A percentile compares a stretch with the other conserved stretches of the same genome.
Conservation (phyloP, 257 asterid genomes). For the Salvia miltiorrhiza region DNA sequence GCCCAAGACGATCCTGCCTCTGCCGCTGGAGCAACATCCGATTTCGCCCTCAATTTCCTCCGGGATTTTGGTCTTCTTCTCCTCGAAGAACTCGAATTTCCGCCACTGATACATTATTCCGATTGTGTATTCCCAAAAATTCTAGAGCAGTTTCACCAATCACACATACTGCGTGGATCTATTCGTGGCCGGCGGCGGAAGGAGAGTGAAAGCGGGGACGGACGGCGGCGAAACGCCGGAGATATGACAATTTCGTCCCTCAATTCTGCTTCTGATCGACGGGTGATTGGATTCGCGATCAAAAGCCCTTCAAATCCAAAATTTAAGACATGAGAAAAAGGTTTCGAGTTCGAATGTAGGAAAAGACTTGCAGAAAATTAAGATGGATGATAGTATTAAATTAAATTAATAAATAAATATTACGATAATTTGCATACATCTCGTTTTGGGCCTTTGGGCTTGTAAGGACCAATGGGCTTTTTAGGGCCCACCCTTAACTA, state of each 20-base stretch:
- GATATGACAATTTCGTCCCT: constrained; percentile 6
- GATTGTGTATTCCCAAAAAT: background rate
- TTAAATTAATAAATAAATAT: too few species aligned
- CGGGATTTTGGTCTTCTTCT: constrained; percentile 59
- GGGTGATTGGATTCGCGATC: background rate
- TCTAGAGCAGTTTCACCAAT: background rate
- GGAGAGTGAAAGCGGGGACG: background rate
- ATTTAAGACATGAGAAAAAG: background rate
- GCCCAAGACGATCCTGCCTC: constrained; percentile 77
- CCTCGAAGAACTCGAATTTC: constrained; percentile 94
- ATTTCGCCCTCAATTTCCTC: constrained; percentile 62
- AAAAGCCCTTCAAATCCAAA: background rate
- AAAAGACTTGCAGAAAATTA: too few species aligned
- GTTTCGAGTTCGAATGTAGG: background rate
- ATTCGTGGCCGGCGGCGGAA: background rate
- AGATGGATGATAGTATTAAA: too few species aligned
- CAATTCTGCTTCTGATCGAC: background rate
- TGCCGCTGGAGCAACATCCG: constrained; percentile 78
- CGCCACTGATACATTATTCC: constrained; percentile 88
- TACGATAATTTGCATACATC: too few species aligned
- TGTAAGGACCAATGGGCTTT: too few species aligned
- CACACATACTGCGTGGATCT: constrained; percentile 22
- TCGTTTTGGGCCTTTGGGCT: too few species aligned
- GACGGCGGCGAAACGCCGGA: constrained; percentile 12
- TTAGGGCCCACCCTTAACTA: too few species aligned